Percentiles rank a stretch among this genome's conserved stretches.
Evolutionary conservation across 2,329 filamentous ascomycete species (phyloP).

Genomic region (Tympanopsis confertula): DNA sequence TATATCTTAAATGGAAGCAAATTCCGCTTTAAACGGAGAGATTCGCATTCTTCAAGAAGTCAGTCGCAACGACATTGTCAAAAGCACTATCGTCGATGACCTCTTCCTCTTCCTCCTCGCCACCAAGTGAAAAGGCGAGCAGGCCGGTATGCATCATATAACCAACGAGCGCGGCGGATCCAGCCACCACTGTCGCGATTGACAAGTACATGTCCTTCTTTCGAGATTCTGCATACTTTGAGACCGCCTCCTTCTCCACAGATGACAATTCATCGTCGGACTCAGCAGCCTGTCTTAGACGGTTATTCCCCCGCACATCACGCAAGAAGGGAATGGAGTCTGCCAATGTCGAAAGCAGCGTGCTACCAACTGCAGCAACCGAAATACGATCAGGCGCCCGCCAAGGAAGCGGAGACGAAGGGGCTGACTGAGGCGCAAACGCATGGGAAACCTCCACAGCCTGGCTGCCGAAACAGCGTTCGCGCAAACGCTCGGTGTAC

Average conservation of each 20-base stretch:
- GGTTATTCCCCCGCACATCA: background rate
- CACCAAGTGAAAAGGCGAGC: background rate
- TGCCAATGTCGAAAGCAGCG: background rate
- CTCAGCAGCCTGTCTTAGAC: background rate
- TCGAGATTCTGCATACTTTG: background rate
- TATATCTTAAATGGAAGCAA: too few relatives aligned
- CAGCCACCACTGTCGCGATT: background rate
- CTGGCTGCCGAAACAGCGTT: background rate
- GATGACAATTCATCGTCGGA: background rate
- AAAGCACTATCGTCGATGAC: too few relatives aligned
- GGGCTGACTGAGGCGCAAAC: background rate
- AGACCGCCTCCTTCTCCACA: background rate
- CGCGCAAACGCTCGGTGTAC: background rate
- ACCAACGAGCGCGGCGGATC: background rate
- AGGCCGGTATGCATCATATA: background rate
- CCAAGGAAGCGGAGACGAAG: background rate
- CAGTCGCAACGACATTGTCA: too few relatives aligned
- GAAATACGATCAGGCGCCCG: background rate
- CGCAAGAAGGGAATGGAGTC: background rate
- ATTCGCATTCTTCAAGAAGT: too few relatives aligned
- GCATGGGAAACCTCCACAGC: background rate
- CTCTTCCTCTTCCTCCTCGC: background rate
- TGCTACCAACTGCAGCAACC: background rate
- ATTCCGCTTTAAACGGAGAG: too few relatives aligned
- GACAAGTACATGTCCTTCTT: background rate